Conservation (phyloP, 2,329 filamentous ascomycete genomes). For the Davidsoniella eucalypti region DNA sequence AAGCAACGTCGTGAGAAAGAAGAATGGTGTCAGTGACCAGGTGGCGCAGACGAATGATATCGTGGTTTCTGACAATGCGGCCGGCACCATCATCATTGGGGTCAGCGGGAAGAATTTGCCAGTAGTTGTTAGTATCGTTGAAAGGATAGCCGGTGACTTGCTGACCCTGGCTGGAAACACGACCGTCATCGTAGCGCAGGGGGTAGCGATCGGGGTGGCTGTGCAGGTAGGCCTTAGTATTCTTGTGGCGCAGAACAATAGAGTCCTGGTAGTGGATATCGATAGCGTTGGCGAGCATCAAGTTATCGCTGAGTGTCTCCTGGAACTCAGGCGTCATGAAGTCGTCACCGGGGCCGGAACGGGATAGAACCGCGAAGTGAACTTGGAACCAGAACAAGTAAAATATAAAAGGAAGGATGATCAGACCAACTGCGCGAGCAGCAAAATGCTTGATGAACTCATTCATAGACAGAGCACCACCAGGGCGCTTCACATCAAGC, state of each 20-base stretch:
- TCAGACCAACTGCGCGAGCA: slow-evolving; percentile 71
- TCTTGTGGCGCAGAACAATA: slow-evolving; percentile 84
- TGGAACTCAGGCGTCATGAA: slow-evolving; percentile 99
- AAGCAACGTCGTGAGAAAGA: slow-evolving; percentile 90
- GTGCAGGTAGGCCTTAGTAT: slow-evolving; percentile 91
- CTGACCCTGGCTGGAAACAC: slow-evolving; percentile 93
- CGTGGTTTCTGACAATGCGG: slow-evolving; percentile 61
- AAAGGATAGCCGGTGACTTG: slow-evolving; percentile 96
- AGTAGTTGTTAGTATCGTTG: slow-evolving; percentile 98
- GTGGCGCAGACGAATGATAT: slow-evolving; percentile 74
- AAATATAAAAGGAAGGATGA: slow-evolving; percentile 86
- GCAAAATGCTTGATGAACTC: slow-evolving; percentile 80
- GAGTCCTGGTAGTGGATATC: slow-evolving; percentile 80
- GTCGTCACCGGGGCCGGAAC: slow-evolving; percentile 88
- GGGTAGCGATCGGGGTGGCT: slow-evolving; percentile 83
- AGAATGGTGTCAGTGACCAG: slow-evolving; percentile 72
- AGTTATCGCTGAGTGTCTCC: slow-evolving; percentile 87
- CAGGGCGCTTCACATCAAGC: slow-evolving; percentile 70
- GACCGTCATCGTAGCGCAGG: slow-evolving; percentile 88
- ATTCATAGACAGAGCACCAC: slow-evolving; percentile 61
- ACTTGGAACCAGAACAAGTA: slow-evolving; percentile 99
- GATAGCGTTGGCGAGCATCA: slow-evolving; percentile 75
- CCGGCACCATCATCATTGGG: slow-evolving; percentile 30
- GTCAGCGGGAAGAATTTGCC: slow-evolving; percentile 69
- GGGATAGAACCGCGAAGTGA: slow-evolving; percentile 76